These are phyloP conservation scores for Raphanus raphanistrum DNA, from an alignment of 345 rosid genomes.

Conservation along the genomic window DNA sequence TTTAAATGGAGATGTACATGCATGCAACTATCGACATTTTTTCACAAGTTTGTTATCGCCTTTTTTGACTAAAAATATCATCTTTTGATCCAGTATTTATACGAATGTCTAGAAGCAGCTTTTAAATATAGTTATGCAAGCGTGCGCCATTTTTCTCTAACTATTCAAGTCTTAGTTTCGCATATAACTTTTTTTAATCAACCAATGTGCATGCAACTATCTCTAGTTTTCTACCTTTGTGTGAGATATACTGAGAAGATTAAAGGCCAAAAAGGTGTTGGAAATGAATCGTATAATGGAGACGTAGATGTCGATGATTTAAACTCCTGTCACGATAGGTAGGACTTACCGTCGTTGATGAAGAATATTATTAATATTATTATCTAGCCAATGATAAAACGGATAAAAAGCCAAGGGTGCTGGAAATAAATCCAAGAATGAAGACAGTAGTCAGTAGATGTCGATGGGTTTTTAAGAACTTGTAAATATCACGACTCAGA, in stretches of 20 bases:
- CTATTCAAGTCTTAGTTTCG: neutral
- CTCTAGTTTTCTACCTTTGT: neutral
- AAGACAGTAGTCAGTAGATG: constrained; percentile 29
- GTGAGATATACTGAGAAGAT: neutral
- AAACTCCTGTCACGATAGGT: constrained; percentile 22
- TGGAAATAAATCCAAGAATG: constrained; percentile 27
- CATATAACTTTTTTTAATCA: neutral
- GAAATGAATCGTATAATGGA: constrained; percentile 19
- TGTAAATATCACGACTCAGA: constrained; percentile 32
- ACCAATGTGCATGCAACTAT: neutral
- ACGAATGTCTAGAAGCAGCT: neutral
- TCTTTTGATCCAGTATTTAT: neutral
- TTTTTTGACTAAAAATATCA: constrained; percentile 10
- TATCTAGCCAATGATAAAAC: neutral
- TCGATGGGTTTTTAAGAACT: constrained; percentile 15
- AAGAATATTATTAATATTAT: neutral
- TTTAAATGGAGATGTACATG: constrained; percentile 12
- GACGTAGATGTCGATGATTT: constrained; percentile 18
- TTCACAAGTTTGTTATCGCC: neutral
- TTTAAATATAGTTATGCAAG: neutral
- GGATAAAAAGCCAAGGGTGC: constrained; percentile 25
- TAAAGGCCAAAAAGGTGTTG: constrained; percentile 20
- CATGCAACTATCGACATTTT: constrained; percentile 5
- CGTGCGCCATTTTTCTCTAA: constrained; percentile 2
- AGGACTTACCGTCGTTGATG: neutral